These are phyloP conservation scores for Pythium folliculosum DNA, from an alignment of 352 stramenopile species.

Conservation along the genomic window DNA sequence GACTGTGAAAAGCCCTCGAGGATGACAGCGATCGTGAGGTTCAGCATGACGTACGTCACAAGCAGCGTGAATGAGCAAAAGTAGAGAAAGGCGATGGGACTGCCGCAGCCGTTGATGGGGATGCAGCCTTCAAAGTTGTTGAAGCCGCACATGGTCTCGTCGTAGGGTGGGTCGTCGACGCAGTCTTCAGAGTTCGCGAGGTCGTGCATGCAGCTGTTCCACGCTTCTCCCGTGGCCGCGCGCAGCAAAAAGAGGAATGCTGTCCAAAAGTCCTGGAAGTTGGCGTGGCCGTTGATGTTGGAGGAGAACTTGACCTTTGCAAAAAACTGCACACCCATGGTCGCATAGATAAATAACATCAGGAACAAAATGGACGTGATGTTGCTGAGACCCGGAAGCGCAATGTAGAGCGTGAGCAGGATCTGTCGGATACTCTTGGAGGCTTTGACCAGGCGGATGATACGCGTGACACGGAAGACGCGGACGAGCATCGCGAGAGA, in stretches of 20 bases:
- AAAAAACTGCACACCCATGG: constrained; percentile 93
- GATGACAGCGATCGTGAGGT: constrained; percentile 94
- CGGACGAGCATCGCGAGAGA: constrained; percentile 89
- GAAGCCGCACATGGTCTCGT: constrained; percentile 75
- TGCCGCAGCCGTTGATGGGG: constrained; percentile 82
- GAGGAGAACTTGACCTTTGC: constrained; percentile 74
- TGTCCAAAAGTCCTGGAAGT: constrained; percentile 93
- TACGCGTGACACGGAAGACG: constrained; percentile 89
- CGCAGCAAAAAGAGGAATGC: constrained; percentile 90
- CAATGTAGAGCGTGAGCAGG: constrained; percentile 90
- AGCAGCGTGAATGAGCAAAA: constrained; percentile 90
- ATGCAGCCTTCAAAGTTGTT: constrained; percentile 62
- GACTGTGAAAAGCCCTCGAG: constrained; percentile 90
- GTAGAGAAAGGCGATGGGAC: constrained; percentile 59
- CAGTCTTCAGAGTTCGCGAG: constrained; percentile 53
- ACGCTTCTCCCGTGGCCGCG: constrained; percentile 92
- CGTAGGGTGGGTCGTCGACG: constrained; percentile 61
- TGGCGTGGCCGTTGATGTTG: constrained; percentile 86
- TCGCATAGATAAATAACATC: constrained; percentile 94
- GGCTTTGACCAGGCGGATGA: constrained; percentile 80
- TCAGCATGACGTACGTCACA: constrained; percentile 94
- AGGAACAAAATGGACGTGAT: constrained; percentile 91
- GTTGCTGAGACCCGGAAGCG: constrained; percentile 89
- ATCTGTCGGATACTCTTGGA: constrained; percentile 89
- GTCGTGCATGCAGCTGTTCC: constrained; percentile 93